phyloP scores from a whole-genome alignment of 148 eudicot species.

The Euryodendron excelsum region DNA sequence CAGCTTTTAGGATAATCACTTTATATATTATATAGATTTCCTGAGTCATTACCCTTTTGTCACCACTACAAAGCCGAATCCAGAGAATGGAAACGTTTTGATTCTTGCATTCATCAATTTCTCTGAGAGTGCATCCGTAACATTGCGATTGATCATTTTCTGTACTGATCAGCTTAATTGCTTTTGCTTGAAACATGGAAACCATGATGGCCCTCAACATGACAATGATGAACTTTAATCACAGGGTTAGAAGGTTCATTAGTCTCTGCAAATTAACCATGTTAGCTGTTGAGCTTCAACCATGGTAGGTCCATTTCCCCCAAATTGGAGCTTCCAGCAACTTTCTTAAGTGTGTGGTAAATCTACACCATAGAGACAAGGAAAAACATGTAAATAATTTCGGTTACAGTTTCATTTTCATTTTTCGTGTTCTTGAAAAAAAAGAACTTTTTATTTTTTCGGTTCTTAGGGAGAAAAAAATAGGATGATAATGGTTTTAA shows the following conservation, averaged over 20 bases:
- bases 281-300: background rate
- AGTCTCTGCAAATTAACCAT: background rate
- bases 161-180: background rate
- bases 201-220: background rate
- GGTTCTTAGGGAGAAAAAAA: too few species aligned
- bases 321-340: background rate
- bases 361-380: too few species aligned
- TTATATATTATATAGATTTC: too few species aligned
- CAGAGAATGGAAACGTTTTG: too few species aligned
- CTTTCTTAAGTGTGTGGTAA: background rate
- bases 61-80: too few species aligned
- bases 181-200: background rate
- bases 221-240: background rate
- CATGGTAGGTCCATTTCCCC: constrained; percentile 3
- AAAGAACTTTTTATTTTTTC: background rate
- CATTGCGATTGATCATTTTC: background rate
- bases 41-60: too few species aligned
- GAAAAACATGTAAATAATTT: background rate
- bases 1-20: too few species aligned
- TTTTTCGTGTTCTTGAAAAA: background rate
- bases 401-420: too few species aligned
- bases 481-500: too few species aligned
- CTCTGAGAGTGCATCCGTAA: background rate
- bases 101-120: too few species aligned
- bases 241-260: background rate